Evolutionary conservation across 2,329 filamentous ascomycete genomes (phyloP), one percentile per base, ranked within the genome.

Genomic region (Fusarium euwallaceae): DNA sequence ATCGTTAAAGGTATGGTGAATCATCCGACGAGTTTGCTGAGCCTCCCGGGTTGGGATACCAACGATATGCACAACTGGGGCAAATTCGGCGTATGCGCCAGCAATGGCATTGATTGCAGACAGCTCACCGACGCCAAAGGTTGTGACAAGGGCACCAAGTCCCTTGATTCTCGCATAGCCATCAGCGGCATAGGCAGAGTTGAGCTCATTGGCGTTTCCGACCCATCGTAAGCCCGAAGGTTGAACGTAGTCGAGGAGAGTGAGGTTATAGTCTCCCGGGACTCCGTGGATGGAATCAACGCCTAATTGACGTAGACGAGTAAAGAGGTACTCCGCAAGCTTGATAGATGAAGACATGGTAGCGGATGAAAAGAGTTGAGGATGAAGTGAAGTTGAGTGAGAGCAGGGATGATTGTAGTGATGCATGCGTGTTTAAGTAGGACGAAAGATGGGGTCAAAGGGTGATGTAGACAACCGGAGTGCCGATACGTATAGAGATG

Each of bases 1-100:
- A 72, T 90, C 88, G n/a, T 86, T 85, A 71, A 90, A 84, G 0
- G 88, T 89, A 68, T 90, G 89, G 65, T 91, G 89, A 24, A 90
- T 81, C 59, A 85, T 70, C 12, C 82, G 77, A 4, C 86, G 82
- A 2, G 80, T 76, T 11, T 85, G 82, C 70, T 89, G 88, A 4
- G 84, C 81, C 10, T n/a, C 58, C 9, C 58, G 82, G 3, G 81
- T 80, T 10, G 89, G 88, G 1, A 86, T 87, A 3, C 64, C 64
- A 16, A 66, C 64, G 6, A 66, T 59, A 5, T 59, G 55, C 1
- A 59, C 55, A 6, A 59, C 55, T n/a, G 55, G 55, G 17, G 55
- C 55, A 8, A 37, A 59, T 27, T 59, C 55, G 14, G 55, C 36
- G 6, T 59, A 59, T 39, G 55, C 55, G 1, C 55, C 55, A 4